Percentiles rank a stretch among this genome's conserved stretches.
Conservation (phyloP, 2,329 filamentous ascomycete species). For the Penicillium corylophilum region DNA sequence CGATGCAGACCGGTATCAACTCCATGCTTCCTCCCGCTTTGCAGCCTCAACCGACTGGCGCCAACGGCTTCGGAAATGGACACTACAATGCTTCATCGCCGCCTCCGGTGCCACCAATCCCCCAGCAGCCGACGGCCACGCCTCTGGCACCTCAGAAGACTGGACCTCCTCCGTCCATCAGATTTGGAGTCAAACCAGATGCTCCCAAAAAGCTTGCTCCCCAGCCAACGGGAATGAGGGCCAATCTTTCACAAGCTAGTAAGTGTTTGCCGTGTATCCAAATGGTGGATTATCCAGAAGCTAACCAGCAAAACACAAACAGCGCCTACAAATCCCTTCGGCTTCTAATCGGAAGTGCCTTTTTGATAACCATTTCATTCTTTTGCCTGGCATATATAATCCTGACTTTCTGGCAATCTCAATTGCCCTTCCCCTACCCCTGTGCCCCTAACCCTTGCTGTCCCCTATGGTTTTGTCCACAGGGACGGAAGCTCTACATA, state of each 20-base stretch:
- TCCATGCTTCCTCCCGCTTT: slow-evolving; percentile 55
- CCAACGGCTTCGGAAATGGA: slow-evolving; percentile 51
- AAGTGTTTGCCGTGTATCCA: slow-evolving; percentile 53
- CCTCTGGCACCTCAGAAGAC: slow-evolving; percentile 76
- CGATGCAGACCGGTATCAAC: slow-evolving; percentile 49
- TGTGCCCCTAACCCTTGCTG: too few species aligned
- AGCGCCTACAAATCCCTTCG: slow-evolving; percentile 71
- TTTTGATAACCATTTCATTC: not conserved
- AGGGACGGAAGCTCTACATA: slow-evolving; percentile 11
- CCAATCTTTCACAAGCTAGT: slow-evolving; percentile 94
- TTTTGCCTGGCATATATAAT: slow-evolving; percentile 30
- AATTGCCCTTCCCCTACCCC: not conserved
- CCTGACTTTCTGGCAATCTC: slow-evolving; percentile 16
- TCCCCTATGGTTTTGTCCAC: slow-evolving; percentile 1
- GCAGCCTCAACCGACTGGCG: slow-evolving; percentile 52
- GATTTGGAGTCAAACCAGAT: slow-evolving; percentile 75
- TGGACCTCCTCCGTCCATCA: slow-evolving; percentile 79
- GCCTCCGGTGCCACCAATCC: slow-evolving; percentile 56
- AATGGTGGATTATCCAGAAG: not conserved
- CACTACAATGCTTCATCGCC: slow-evolving; percentile 52
- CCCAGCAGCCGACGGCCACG: slow-evolving; percentile 57
- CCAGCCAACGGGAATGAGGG: slow-evolving; percentile 84
- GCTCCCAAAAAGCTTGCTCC: slow-evolving; percentile 73
- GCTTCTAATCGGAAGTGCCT: slow-evolving; percentile 52
- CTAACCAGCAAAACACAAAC: slow-evolving; percentile 15